Evolutionary conservation across 495 filamentous ascomycete species (phyloP), one percentile per base, ranked within the genome.

Genomic region (Xylaria telfairii): DNA sequence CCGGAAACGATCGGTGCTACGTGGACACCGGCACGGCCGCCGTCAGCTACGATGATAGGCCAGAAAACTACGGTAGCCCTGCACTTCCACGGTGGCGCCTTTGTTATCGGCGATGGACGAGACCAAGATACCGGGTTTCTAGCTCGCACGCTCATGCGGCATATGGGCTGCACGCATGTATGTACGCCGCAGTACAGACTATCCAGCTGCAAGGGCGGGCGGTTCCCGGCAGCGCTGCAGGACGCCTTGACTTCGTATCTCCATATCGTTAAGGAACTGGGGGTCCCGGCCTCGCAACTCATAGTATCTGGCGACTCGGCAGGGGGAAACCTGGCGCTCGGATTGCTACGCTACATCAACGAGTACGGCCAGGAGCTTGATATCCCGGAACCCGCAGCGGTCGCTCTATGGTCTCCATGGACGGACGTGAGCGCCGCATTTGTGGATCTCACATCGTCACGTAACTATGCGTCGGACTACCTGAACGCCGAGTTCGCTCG

Each of bases 51-150:
- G 6, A 15, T 26, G 15, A 21, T 4, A 44, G 57, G 47, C 37
- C 68, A 21, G 44, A 65, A 56, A 24, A 44, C 26, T 12, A 65
- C 68, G 37, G 39, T 70, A 15, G 49, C 28, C 3, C 68, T 65
- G 44, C 67, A 69, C 46, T 63, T 87, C 61, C 85, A 86, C 68
- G 83, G 84, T 41, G 85, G 85, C 26, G 83, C 78, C n/a, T 87
- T 76, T 65, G 80, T 87, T 26, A 44, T 82, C 44, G 70, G 77
- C 67, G 74, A 81, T 71, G 77, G 77, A 26, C 63, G 78, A 6
- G 75, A 75, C 32, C 67, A 71, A 34, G 79, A 76, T 47, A 68
- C 77, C 15, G 80, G 78, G 6, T 80, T 74, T 46, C 59, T 79
- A 7, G 71, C 78, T 1, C 53, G 71, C 26, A 77, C 74, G 0